Evolutionary conservation across 306 rosid genomes (phyloP).

Genomic region (Sesbania bispinosa): DNA sequence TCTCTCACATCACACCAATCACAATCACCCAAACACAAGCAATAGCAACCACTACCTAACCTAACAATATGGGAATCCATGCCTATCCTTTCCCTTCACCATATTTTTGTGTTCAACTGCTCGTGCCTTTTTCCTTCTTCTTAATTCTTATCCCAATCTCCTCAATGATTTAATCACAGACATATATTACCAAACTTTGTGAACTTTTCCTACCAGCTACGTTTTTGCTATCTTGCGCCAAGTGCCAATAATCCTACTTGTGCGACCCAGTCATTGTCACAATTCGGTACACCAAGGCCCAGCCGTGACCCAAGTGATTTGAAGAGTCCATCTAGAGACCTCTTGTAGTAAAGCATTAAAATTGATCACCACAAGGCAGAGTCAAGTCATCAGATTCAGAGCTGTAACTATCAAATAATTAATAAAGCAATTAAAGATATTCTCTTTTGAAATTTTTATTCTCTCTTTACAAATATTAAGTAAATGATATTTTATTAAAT

Average conservation of each 20-base stretch:
- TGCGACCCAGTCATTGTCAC: neutral
- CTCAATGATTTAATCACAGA: slow-evolving; percentile 13
- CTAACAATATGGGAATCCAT: slow-evolving; percentile 39
- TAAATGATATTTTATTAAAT: too few species aligned
- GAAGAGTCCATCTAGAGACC: neutral
- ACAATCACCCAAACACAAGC: slow-evolving; percentile 18
- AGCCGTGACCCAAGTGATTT: slow-evolving; percentile 3
- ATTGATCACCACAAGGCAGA: neutral
- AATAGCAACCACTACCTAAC: slow-evolving; percentile 52
- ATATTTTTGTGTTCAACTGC: neutral
- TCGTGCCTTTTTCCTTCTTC: neutral
- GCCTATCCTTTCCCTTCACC: neutral
- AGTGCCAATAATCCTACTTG: neutral
- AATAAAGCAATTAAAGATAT: too few species aligned
- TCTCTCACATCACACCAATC: slow-evolving; percentile 10
- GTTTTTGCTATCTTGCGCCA: slow-evolving; percentile 29
- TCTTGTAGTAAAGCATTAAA: neutral
- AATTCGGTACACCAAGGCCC: slow-evolving; percentile 18
- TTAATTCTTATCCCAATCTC: neutral
- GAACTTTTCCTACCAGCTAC: slow-evolving; percentile 23
- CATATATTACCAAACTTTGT: slow-evolving; percentile 35
- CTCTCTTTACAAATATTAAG: too few species aligned
- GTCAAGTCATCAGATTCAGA: neutral
- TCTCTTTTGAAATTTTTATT: too few species aligned
- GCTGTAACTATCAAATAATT: neutral